A percentile compares a stretch with the other conserved stretches of the same genome.
phyloP scores from a whole-genome alignment of 805 yeast species.

The Candida vartiovaarae region DNA sequence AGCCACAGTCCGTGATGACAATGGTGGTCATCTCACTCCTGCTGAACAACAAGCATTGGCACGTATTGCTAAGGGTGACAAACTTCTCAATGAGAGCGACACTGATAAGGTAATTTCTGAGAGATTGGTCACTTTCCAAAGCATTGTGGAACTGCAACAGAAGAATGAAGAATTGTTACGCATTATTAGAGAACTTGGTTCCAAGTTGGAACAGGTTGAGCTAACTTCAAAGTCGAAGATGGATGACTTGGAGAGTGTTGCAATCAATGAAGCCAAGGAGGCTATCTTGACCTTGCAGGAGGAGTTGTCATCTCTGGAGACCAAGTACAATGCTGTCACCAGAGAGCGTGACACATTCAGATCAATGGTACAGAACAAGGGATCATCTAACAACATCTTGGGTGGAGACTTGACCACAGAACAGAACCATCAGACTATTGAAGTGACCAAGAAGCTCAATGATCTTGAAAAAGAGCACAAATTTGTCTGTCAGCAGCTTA shows the following conservation, averaged over 20 bases:
- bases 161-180: conserved; percentile 68
- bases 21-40: conserved; percentile 54
- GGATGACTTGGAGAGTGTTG: conserved; percentile 37
- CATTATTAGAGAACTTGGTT: conserved; percentile 66
- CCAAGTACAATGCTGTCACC: conserved; percentile 44
- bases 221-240: conserved; percentile 26
- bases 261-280: conserved; percentile 57
- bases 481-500: conserved; percentile 14
- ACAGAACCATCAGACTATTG: conserved; percentile 4
- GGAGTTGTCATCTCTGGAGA: conserved; percentile 44
- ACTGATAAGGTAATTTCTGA: conserved; percentile 68
- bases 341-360: conserved; percentile 69
- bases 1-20: conserved; percentile 46
- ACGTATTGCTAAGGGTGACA: conserved; percentile 34
- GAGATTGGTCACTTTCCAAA: conserved; percentile 63
- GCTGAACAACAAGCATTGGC: conserved; percentile 62
- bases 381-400: conserved; percentile 9
- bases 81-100: conserved; percentile 42
- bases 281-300: conserved; percentile 59
- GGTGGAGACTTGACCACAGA: conserved; percentile 11
- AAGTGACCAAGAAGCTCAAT: conserved; percentile 12
- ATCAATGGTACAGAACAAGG: conserved; percentile 20
- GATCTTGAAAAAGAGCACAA: conserved; percentile 11
- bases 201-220: conserved; percentile 62
- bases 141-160: conserved; percentile 58